A percentile compares a stretch with the other conserved stretches of the same genome.
phyloP scores from a whole-genome alignment of 2,329 filamentous ascomycete species.

The Aureobasidium sp. region DNA sequence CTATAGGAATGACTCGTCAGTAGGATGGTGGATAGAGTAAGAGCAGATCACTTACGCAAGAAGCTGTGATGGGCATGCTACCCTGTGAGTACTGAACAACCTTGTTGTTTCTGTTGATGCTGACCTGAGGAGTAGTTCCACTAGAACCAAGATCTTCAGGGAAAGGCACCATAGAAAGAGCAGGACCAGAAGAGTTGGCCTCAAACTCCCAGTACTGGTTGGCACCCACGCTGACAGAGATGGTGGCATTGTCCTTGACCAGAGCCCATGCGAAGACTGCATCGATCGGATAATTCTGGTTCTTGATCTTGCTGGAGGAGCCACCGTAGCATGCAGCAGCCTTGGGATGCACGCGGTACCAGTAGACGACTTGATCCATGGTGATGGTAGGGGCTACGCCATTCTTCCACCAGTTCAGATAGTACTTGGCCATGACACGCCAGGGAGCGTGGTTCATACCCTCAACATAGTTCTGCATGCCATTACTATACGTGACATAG shows the following conservation, averaged over 20 bases:
- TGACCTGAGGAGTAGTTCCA: conserved; percentile 27
- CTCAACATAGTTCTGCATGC: conserved; percentile 30
- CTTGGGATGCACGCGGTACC: conserved; percentile 34
- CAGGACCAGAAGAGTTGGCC: conserved; percentile 25
- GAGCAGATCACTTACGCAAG: conserved; percentile 19
- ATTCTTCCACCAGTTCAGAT: conserved; percentile 32
- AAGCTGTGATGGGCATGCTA: conserved; percentile 23
- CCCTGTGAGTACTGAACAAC: conserved; percentile 23
- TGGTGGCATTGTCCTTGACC: conserved; percentile 25
- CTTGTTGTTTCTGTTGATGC: conserved; percentile 26
- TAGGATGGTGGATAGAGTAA: background rate
- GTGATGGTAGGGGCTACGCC: conserved; percentile 27
- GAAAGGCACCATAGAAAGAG: conserved; percentile 29
- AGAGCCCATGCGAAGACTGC: conserved; percentile 34
- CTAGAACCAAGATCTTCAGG: conserved; percentile 23
- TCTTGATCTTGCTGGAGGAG: conserved; percentile 26
- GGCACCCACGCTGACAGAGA: conserved; percentile 29
- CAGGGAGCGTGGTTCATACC: conserved; percentile 32
- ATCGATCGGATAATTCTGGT: conserved; percentile 28
- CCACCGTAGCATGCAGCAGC: conserved; percentile 27
- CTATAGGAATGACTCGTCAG: background rate
- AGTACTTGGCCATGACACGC: conserved; percentile 34
- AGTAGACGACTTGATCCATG: conserved; percentile 33
- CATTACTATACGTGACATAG: conserved; percentile 26
- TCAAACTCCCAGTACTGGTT: conserved; percentile 30